Base-by-base conservation (phyloP, 2,329 filamentous ascomycete species). In the Colletotrichum echinochloae region DNA sequence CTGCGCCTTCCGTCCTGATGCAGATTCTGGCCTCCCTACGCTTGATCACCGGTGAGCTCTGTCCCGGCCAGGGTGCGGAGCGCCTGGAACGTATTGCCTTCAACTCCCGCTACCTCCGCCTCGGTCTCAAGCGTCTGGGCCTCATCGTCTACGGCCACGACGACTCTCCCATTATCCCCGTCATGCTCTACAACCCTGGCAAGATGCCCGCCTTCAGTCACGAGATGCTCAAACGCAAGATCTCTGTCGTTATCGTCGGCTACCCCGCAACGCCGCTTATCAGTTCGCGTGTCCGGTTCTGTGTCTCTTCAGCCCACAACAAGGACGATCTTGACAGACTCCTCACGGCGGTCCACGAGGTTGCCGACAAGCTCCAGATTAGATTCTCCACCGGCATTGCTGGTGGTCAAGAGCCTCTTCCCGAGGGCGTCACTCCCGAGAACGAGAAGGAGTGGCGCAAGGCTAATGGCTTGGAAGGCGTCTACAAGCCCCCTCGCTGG, bases 141-240 rank as follows among this genome's bases (percentile, higher is more conserved):
- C 95, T 94, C 83, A 99, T 99, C 78, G 92, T 98, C 65, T 98
- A 97, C 79, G 96, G 96, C 72, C 95, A 98, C 80, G 96, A 99
- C 78, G 96, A 99, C 83, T 98, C 95, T 6, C 96, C 96, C 66
- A 98, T 99, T 76, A 94, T 99, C 75, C 96, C 96, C 64, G 82
- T 99, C 74, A 89, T 97, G 78, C 90, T 99, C 35, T 99, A 98
- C 87, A 94, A 98, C 83, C 96, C 96, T n/a, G 96, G 94, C 77
- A 99, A 99, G 85, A 98, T 99, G 87, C 93, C 95, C 5, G 95
- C 96, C 70, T 99, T 99, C 82, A 98, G 94, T 60, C 96, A 97
- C 79, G 96, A 98, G 81, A 98, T 99, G 96, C 89, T 98, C 71
- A 94, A 93, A 83, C 94, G 96, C 78, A 98, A 98, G 82, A 98